phyloP scores from a whole-genome alignment of 2,329 filamentous ascomycete species.

The Fonsecaea nubica region DNA sequence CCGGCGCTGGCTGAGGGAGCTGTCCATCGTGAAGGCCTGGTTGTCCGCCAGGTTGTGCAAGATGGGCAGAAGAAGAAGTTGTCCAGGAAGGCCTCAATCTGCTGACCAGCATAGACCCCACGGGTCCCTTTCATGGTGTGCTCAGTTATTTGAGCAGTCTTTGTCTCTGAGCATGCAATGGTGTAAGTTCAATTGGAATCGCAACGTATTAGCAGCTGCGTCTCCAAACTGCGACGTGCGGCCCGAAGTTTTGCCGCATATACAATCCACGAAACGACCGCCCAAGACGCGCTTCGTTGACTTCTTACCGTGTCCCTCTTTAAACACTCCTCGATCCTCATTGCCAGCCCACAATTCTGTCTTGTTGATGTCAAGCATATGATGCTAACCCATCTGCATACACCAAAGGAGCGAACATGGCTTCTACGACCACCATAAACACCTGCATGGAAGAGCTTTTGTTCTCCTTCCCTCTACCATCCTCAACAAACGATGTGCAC shows the following conservation, averaged over 20 bases:
- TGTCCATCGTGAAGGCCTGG: constrained; percentile 17
- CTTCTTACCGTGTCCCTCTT: neutral
- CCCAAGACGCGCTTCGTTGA: neutral
- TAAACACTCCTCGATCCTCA: neutral
- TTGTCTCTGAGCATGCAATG: neutral
- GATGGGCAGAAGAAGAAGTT: constrained; percentile 49
- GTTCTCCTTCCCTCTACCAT: constrained; percentile 29
- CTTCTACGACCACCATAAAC: constrained; percentile 40
- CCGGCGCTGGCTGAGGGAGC: constrained; percentile 29
- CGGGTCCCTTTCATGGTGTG: constrained; percentile 19
- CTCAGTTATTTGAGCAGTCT: neutral
- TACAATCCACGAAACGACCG: neutral
- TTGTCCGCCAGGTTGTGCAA: constrained; percentile 47
- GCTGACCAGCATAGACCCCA: constrained; percentile 7
- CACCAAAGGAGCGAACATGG: constrained; percentile 34
- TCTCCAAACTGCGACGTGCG: neutral
- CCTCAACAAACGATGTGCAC: constrained; percentile 16
- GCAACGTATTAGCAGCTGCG: neutral
- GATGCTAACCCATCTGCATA: constrained; percentile 12
- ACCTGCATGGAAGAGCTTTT: constrained; percentile 37
- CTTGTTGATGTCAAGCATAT: constrained; percentile 16
- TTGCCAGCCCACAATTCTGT: neutral
- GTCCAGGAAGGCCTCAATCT: constrained; percentile 33
- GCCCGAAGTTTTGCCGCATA: constrained; percentile 2
- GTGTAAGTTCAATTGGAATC: neutral